A percentile compares a stretch with the other conserved stretches of the same genome.
These are phyloP conservation scores for Elaeis oleifera DNA, from an alignment of 202 grass and related monocot species.

Conservation along the genomic window DNA sequence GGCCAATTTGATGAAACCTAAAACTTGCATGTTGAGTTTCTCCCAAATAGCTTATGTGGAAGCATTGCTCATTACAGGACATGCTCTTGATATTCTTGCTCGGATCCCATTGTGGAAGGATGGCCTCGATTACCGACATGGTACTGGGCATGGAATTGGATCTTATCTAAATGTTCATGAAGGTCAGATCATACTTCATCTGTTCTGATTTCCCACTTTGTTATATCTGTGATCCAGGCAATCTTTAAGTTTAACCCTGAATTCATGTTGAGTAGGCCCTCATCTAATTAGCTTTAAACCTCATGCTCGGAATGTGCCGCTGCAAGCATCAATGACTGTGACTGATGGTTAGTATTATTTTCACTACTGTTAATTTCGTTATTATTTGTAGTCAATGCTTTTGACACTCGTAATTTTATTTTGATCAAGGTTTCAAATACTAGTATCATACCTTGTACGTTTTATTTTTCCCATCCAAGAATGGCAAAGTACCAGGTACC, in stretches of 20 bases:
- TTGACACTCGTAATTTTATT: too few relatives aligned
- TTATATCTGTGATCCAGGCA: slow-evolving; percentile 16
- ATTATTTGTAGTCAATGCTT: too few relatives aligned
- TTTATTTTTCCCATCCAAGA: too few relatives aligned
- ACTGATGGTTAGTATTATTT: slow-evolving; percentile 62
- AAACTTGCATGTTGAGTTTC: not conserved
- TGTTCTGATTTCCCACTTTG: slow-evolving; percentile 18
- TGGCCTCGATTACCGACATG: slow-evolving; percentile 91
- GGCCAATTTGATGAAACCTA: slow-evolving; percentile 6
- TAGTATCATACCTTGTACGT: too few relatives aligned
- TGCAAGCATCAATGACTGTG: slow-evolving; percentile 98
- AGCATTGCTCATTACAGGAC: slow-evolving; percentile 30
- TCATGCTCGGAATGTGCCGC: slow-evolving; percentile 72
- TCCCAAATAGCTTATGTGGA: not conserved
- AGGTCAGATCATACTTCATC: slow-evolving; percentile 40
- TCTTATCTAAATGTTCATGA: slow-evolving; percentile 95
- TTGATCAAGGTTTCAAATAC: too few relatives aligned
- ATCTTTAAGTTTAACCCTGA: not conserved
- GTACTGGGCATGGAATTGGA: slow-evolving; percentile 94
- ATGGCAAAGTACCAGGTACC: too few relatives aligned
- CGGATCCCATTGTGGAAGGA: slow-evolving; percentile 72
- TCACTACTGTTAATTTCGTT: too few relatives aligned
- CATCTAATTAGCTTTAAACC: slow-evolving; percentile 98
- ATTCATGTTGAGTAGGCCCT: slow-evolving; percentile 45
- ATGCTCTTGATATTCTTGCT: slow-evolving; percentile 94